Base-by-base conservation (phyloP, 768 basidiomycete genomes). In the Tricholoma furcatifolium region DNA sequence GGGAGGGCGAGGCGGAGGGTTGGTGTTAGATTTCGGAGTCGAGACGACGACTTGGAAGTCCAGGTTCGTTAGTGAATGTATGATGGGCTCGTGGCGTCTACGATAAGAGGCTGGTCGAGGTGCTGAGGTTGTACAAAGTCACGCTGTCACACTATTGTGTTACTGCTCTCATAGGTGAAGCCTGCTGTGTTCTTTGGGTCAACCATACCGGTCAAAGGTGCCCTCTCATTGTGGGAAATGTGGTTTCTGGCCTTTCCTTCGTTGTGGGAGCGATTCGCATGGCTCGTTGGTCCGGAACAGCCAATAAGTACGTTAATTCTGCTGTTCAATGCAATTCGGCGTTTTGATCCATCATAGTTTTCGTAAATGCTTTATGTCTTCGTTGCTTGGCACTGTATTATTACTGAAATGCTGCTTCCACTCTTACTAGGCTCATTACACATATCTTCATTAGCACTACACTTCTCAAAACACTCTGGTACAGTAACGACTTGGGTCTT, bases 1-100 rank as follows among this genome's bases (percentile, higher is more conserved):
- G 95, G 91, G 53, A 99, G 88, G 15, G 96, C 94, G 50, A 99
- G 88, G 50, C 96, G 94, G 36, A 93, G 82, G 6, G 89, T 85
- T 9, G 94, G 84, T 51, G 89, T 93, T 41, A 99, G 61, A 97
- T 91, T 55, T 94, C 90, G 2, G 83, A 71, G 62, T 95, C 93
- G 48, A 98, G 79, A n/a, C n/a, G n/a, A n/a, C n/a, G n/a, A n/a
- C n/a, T n/a, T n/a, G n/a, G n/a, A n/a, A n/a, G n/a, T n/a, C n/a
- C n/a, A n/a, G n/a, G n/a, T n/a, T n/a, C n/a, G n/a, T n/a, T n/a
- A n/a, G n/a, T n/a, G n/a, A n/a, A n/a, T n/a, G n/a, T n/a, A n/a
- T n/a, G n/a, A n/a, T n/a, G n/a, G n/a, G n/a, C n/a, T n/a, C n/a
- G n/a, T n/a, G n/a, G n/a, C n/a, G n/a, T n/a, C n/a, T n/a, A n/a